Conservation (phyloP, 768 basidiomycete genomes). For the Epithele typhae region DNA sequence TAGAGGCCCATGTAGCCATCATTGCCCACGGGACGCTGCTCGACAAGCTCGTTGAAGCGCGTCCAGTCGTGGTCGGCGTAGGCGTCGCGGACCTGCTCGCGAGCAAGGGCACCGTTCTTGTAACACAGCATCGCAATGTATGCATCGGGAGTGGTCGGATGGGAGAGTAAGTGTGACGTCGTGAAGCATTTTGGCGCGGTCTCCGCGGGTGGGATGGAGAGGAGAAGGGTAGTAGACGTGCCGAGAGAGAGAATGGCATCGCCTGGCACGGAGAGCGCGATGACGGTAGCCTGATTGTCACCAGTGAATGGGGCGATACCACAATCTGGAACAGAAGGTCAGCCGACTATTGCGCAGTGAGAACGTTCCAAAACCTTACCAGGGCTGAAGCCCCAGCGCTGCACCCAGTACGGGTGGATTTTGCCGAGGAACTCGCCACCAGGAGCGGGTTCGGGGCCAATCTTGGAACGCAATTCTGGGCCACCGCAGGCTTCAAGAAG, state of each 20-base stretch:
- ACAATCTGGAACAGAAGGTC: constrained; percentile 48
- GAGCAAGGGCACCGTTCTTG: constrained; percentile 82
- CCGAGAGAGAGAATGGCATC: constrained; percentile 85
- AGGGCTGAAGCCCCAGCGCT: constrained; percentile 70
- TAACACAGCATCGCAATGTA: constrained; percentile 92
- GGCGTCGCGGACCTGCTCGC: constrained; percentile 69
- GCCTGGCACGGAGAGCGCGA: constrained; percentile 67
- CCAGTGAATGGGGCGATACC: constrained; percentile 82
- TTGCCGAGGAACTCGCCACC: constrained; percentile 66
- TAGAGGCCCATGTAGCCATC: constrained; percentile 66
- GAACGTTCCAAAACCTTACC: constrained; percentile 32
- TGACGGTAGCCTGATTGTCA: constrained; percentile 84
- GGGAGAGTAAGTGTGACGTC: constrained; percentile 69
- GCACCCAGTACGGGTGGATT: constrained; percentile 65
- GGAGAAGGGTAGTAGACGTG: constrained; percentile 82
- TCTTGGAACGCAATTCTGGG: constrained; percentile 56
- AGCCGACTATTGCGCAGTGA: background rate
- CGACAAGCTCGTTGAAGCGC: constrained; percentile 63
- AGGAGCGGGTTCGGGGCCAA: constrained; percentile 73
- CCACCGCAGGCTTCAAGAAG: constrained; percentile 69
- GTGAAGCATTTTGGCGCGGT: constrained; percentile 65
- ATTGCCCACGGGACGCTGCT: constrained; percentile 50
- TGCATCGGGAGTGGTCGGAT: constrained; percentile 55
- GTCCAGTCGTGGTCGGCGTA: constrained; percentile 62
- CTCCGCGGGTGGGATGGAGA: constrained; percentile 66